Base-by-base conservation (phyloP, 2,329 filamentous ascomycete species). In the Ceratocystis harringtonii region DNA sequence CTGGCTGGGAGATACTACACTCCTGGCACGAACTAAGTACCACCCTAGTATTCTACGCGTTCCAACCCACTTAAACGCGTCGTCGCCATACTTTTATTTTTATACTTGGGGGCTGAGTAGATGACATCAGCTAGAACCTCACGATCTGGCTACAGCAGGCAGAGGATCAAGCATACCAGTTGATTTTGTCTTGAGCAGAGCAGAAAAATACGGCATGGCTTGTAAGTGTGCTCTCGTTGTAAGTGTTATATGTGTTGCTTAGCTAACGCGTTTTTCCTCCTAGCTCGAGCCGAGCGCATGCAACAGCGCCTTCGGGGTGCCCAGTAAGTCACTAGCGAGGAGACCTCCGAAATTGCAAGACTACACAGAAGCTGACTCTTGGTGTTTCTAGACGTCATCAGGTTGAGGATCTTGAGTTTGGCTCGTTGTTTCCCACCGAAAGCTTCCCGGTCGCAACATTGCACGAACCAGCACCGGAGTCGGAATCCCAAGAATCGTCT, bases 281-380 rank as follows among this genome's bases (percentile, higher is more conserved):
- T 61, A 82, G 80, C 78, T 71, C 82, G 84, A 69, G 81, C 83
- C 70, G 82, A 84, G 72, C 82, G 83, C 71, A 79, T 86, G 76
- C 82, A 83, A 68, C 79, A 84, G 75, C 83, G 84, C 71, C 80
- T 87, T 72, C 83, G 84, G 68, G 84, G 84, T 68, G 83, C 84
- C 52, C 81, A 83, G 83, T 85, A 77, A 69, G 80, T 73, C 12
- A 32, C 1, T 15, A 8, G 36, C 28, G 15, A 48, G 52, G 30
- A 62, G 67, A 41, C 57, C 66, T 61, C 43, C 12, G 19, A 45
- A n/a, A n/a, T 61, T 45, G 61, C 7, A 17, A 17, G 32, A 41
- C 36, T 10, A 15, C 36, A 15, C 8, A 52, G 22, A 43, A 41
- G 62, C 69, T 69, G 58, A 72, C 62, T 28, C 41, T 48, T 25